phyloP scores from a whole-genome alignment of 805 yeast species.

The Scheffersomyces amazonensis region DNA sequence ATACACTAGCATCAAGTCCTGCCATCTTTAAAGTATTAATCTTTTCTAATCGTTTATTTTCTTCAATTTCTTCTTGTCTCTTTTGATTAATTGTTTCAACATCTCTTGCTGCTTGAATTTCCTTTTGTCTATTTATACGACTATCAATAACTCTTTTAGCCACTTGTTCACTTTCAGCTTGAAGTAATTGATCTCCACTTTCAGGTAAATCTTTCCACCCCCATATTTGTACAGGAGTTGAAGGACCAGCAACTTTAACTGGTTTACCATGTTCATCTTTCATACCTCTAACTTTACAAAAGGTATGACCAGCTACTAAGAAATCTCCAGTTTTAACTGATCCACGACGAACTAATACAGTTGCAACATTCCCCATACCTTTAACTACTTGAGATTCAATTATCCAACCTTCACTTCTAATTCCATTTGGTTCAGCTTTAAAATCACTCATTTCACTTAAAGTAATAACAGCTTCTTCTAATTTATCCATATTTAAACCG shows the following conservation, averaged over 20 bases:
- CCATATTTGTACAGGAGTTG: constrained; percentile 83
- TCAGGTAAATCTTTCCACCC: constrained; percentile 95
- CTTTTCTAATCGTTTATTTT: constrained; percentile 49
- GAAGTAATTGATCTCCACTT: constrained; percentile 82
- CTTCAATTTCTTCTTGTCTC: constrained; percentile 53
- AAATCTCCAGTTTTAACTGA: constrained; percentile 64
- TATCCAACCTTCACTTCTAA: constrained; percentile 80
- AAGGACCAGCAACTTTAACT: constrained; percentile 71
- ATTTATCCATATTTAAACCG: constrained; percentile 83
- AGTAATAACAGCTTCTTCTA: constrained; percentile 86
- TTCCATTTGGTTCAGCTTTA: constrained; percentile 51
- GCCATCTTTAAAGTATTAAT: constrained; percentile 56
- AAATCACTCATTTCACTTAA: constrained; percentile 82
- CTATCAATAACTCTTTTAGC: constrained; percentile 76
- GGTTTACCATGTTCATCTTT: constrained; percentile 68
- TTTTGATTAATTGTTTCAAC: constrained; percentile 70
- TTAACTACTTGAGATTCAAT: constrained; percentile 80
- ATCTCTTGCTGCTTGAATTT: constrained; percentile 56
- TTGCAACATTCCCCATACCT: constrained; percentile 83
- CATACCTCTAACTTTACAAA: constrained; percentile 80
- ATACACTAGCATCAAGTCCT: constrained; percentile 55
- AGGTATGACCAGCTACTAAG: constrained; percentile 84
- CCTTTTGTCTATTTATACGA: constrained; percentile 52
- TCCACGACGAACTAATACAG: constrained; percentile 81
- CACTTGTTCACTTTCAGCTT: constrained; percentile 67